Base-by-base conservation (phyloP, 2,329 filamentous ascomycete genomes). In the Colletotrichum echinochloae region DNA sequence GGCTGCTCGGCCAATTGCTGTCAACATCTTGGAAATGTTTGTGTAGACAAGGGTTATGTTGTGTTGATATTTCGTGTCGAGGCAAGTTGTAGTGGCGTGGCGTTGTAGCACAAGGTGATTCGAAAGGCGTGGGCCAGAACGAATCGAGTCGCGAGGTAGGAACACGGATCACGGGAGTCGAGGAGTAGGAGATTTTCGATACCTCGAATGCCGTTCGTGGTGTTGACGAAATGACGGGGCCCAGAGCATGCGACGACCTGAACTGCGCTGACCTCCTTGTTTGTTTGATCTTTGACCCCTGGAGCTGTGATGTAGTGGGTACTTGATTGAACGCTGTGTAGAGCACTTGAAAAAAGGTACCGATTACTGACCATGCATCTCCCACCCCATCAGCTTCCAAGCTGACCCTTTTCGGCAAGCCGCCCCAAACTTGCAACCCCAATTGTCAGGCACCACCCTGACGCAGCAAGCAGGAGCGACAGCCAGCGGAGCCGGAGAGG, bases 1-100 rank as follows among this genome's bases (percentile, higher is more conserved):
- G 64, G 80, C 80, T 63, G 77, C 79, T 73, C 82, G 80, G 72
- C 80, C 79, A 72, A 85, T 76, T 37, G 80, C 78, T 61, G 80
- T 81, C 72, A 86, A 76, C 84, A 86, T 86, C 67, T 70, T 74
- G 70, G 54, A 64, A 71, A 46, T 62, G 35, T 12, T 52, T 55
- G 72, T 68, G 68, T 30, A 16, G 5, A 39, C 33, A 7, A 26
- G 7, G 20, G 33, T n/a, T 23, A 23, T 51, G 14, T 16, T 51
- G 30, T 48, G 18, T 33, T 41, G 54, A 30, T 18, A 18, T 41
- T 52, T 26, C 18, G 16, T 44, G 41, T n/a, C n/a, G 44, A 75
- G 65, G 41, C 35, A 18, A 23, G 9, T 23, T 46, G 35, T 35
- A 30, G 20, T 37, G 35, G 60, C 35, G 20, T 37, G 35, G 60